Base-by-base conservation (phyloP, 352 stramenopile genomes). In the Thalassiosira hispida region DNA sequence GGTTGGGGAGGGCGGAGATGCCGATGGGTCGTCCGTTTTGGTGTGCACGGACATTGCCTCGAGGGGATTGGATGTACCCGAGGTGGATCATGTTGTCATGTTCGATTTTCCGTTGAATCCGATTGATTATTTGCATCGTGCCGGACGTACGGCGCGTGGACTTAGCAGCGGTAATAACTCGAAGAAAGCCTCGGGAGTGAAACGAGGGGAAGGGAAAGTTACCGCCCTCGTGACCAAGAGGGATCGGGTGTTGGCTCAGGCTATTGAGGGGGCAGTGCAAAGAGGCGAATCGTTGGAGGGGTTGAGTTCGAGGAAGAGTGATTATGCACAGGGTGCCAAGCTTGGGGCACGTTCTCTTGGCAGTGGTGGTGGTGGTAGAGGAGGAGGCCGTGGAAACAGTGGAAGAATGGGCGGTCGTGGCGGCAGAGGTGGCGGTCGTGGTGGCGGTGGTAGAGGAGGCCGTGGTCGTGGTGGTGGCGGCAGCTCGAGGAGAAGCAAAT, bases 51-150 rank as follows among this genome's bases (percentile, higher is more conserved):
- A 96, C 62, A 86, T 95, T 42, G 93, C 88, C 1, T 86, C 91
- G 0, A 73, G 93, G 38, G 93, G 92, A 62, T 74, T 96, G 9
- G 93, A 96, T 77, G 90, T 94, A n/a, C 90, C 88, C 16, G 61
- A 89, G 61, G 92, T 96, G 3, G 90, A 95, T 77, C 92, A 95
- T 77, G 90, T 94, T 0, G 79, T 96, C 2, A 83, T 96, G 44
- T 96, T 94, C 82, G 92, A 96, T 69, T 96, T 95, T 83, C 92
- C 92, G 0, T 85, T 90, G 65, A 91, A 95, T 83, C 88, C 91
- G 3, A 90, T 88, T 20, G 92, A 96, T 73, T 96, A 95, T 69
- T 76, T 96, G 52, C 79, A 91, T 61, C 79, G 92, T 29, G 85
- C 85, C 46, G 90, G 90, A 52, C 67, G 91, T 12, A 95, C 89